Conservation (phyloP, 129 eudicot genomes). For the Kitagawia praeruptora region DNA sequence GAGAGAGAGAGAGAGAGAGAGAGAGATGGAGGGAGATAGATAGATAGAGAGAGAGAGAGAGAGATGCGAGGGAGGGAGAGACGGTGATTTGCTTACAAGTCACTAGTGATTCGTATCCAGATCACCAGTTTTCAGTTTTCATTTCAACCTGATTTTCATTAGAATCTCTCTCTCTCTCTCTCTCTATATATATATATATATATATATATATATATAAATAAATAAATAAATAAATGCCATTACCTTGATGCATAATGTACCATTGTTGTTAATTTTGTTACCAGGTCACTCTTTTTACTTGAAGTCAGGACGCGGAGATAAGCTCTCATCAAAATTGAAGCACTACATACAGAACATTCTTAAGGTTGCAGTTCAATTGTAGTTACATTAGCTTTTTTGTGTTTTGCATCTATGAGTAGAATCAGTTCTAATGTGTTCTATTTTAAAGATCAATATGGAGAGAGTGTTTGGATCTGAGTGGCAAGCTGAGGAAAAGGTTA, state of each 20-base stretch:
- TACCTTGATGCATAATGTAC: background rate
- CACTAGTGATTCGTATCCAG: too few species aligned
- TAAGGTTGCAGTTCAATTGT: constrained; percentile 40
- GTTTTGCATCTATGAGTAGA: background rate
- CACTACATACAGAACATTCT: constrained; percentile 65
- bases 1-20: background rate
- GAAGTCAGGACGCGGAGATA: constrained; percentile 68
- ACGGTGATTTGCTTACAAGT: too few species aligned
- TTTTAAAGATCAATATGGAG: constrained; percentile 67
- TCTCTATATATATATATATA: too few species aligned
- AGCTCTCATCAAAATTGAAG: constrained; percentile 51
- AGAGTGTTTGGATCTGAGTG: constrained; percentile 73
- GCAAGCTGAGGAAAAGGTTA: constrained; percentile 81
- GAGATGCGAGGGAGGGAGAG: background rate
- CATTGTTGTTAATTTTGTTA: constrained; percentile 2
- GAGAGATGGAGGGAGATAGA: background rate
- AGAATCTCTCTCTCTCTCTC: background rate
- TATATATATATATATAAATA: background rate
- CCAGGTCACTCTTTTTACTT: constrained; percentile 54
- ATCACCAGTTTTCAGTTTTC: background rate
- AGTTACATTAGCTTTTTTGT: background rate
- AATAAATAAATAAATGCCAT: too few species aligned
- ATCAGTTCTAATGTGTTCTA: background rate
- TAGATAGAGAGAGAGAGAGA: background rate
- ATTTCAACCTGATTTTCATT: background rate